Conservation (phyloP, 352 stramenopile genomes). For the Globisporangium solare region DNA sequence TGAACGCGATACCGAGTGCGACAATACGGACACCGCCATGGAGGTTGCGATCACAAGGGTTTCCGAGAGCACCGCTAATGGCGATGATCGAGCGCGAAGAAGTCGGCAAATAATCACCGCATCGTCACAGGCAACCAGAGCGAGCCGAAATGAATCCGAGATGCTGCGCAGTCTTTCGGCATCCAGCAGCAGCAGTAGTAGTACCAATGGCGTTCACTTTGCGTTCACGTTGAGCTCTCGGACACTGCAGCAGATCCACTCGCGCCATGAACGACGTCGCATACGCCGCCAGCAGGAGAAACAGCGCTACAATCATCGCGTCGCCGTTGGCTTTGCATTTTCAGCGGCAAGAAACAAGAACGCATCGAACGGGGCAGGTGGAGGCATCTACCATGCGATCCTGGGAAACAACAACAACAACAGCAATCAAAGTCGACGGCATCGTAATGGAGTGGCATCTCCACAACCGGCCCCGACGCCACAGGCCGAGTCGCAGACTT, state of each 20-base stretch:
- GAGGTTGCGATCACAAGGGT: too few species aligned
- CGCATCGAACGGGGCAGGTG: too few species aligned
- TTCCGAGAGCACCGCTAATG: too few species aligned
- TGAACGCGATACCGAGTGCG: too few species aligned
- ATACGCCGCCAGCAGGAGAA: slow-evolving; percentile 23
- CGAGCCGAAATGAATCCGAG: background rate
- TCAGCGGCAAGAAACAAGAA: background rate
- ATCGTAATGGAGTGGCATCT: too few species aligned
- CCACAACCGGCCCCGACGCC: too few species aligned
- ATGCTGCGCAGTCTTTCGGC: background rate
- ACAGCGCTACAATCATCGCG: slow-evolving; percentile 37
- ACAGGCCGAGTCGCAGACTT: too few species aligned
- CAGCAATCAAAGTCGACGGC: background rate
- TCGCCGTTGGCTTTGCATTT: slow-evolving; percentile 46
- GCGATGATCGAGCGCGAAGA: too few species aligned
- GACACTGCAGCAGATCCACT: slow-evolving; percentile 35
- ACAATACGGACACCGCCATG: too few species aligned
- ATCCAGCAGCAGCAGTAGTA: background rate
- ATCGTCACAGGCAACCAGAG: too few species aligned
- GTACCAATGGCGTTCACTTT: slow-evolving; percentile 20
- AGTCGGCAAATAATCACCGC: too few species aligned
- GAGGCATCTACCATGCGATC: background rate
- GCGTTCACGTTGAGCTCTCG: slow-evolving; percentile 40
- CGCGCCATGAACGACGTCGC: slow-evolving; percentile 32
- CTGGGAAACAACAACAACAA: background rate